A percentile compares a stretch with the other conserved stretches of the same genome.
These are phyloP conservation scores for Oemleria cerasiformis DNA, from an alignment of 306 rosid genomes.

Conservation along the genomic window DNA sequence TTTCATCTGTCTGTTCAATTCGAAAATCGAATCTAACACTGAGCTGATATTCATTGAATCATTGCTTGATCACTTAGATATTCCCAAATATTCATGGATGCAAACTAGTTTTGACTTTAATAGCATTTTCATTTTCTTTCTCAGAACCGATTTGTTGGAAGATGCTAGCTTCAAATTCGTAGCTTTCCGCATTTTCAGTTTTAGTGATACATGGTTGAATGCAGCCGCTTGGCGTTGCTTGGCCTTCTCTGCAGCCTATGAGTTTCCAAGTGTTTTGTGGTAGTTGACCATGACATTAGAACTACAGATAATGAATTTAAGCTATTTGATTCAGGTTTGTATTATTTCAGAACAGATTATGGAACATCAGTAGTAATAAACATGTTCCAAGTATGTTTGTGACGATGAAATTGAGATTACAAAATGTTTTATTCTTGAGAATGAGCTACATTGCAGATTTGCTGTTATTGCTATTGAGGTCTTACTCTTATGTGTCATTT, in stretches of 20 bases:
- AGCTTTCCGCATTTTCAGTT: neutral
- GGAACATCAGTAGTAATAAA: neutral
- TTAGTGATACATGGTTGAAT: neutral
- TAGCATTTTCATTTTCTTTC: neutral
- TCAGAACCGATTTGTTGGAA: neutral
- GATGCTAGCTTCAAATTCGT: conserved; percentile 11
- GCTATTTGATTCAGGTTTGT: neutral
- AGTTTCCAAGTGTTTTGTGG: neutral
- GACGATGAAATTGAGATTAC: no score
- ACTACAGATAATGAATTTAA: neutral
- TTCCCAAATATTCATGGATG: conserved; percentile 9
- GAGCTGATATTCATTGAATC: neutral
- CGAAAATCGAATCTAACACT: neutral
- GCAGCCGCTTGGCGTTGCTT: neutral
- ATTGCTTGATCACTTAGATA: no score
- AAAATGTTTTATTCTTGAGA: neutral
- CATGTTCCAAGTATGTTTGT: no score
- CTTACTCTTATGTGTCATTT: neutral
- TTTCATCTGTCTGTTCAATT: neutral
- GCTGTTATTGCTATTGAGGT: neutral
- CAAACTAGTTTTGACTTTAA: conserved; percentile 8
- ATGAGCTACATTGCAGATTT: neutral
- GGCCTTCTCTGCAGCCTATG: neutral
- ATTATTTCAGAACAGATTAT: no score
- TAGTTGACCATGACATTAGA: neutral